These are phyloP conservation scores for Laburnicola sp. DNA, from an alignment of 2,329 filamentous ascomycete species.

Conservation along the genomic window DNA sequence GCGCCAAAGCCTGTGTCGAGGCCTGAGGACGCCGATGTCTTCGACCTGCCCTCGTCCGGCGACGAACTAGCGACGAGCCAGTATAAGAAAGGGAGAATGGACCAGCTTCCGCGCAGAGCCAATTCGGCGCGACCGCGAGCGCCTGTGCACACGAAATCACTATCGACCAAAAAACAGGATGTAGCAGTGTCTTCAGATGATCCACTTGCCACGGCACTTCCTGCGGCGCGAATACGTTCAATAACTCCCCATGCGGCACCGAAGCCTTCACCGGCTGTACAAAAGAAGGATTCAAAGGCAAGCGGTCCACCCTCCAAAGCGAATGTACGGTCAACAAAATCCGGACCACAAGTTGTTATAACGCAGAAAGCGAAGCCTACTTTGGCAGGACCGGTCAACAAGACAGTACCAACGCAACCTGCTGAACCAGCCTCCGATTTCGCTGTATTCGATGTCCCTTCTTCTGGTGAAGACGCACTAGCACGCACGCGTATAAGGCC, in stretches of 20 bases:
- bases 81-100: not conserved
- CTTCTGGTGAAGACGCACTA: conserved; percentile 30
- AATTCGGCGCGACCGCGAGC: not conserved
- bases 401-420: conserved; percentile 11
- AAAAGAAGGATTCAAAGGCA: conserved; percentile 3
- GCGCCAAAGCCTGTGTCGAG: not conserved
- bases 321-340: conserved; percentile 20
- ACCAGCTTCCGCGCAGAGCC: not conserved
- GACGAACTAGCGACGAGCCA: conserved; percentile 1
- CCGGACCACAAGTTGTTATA: not conserved
- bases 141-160: not conserved
- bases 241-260: conserved; percentile 1
- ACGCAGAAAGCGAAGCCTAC: conserved; percentile 9
- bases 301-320: conserved; percentile 17
- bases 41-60: conserved; percentile 14
- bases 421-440: conserved; percentile 9
- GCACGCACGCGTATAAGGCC: conserved; percentile 20
- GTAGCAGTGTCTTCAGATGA: not conserved
- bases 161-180: not conserved
- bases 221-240: not conserved
- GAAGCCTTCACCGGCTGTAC: not conserved
- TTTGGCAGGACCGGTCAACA: not conserved
- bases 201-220: not conserved
- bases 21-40: conserved; percentile 4
- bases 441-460: conserved; percentile 32